These are phyloP conservation scores for Zasmidium citrigriseum DNA, from an alignment of 2,329 filamentous ascomycete genomes.

Conservation along the genomic window DNA sequence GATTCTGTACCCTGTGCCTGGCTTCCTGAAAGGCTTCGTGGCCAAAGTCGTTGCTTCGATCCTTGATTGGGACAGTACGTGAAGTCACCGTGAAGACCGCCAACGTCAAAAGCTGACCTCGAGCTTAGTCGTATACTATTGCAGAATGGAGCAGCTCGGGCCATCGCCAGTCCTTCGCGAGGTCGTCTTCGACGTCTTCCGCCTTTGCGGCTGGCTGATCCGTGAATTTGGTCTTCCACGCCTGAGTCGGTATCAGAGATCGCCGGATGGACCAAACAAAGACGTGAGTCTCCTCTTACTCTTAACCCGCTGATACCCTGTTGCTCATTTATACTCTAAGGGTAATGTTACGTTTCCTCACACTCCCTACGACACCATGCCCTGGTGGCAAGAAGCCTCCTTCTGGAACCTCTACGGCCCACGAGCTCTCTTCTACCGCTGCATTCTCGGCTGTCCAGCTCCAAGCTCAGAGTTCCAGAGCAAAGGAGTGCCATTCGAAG, in stretches of 20 bases:
- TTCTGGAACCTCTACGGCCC: constrained; percentile 8
- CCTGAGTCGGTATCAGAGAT: background rate
- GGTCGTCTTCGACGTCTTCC: constrained; percentile 5
- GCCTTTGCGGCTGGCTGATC: background rate
- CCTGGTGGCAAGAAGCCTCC: constrained; percentile 3
- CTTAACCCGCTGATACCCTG: background rate
- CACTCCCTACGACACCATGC: constrained; percentile 8
- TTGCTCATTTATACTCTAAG: background rate
- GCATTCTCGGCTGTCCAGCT: background rate
- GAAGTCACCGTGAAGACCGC: background rate
- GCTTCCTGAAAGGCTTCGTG: background rate
- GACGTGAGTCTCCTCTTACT: background rate
- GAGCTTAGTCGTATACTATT: background rate
- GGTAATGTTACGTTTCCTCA: constrained; percentile 3
- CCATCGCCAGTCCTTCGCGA: constrained; percentile 1
- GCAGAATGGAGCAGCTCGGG: background rate
- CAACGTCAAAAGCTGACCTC: background rate
- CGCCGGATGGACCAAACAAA: constrained; percentile 4
- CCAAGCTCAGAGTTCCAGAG: constrained; percentile 1
- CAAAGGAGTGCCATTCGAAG: constrained; percentile 4
- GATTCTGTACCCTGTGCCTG: constrained; percentile 3
- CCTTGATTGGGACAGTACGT: constrained; percentile 4
- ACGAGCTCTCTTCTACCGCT: background rate
- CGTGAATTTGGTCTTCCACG: background rate
- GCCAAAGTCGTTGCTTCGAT: constrained; percentile 4